These are phyloP conservation scores for Barnettozyma siamensis DNA, from an alignment of 805 yeast genomes.

Conservation along the genomic window DNA sequence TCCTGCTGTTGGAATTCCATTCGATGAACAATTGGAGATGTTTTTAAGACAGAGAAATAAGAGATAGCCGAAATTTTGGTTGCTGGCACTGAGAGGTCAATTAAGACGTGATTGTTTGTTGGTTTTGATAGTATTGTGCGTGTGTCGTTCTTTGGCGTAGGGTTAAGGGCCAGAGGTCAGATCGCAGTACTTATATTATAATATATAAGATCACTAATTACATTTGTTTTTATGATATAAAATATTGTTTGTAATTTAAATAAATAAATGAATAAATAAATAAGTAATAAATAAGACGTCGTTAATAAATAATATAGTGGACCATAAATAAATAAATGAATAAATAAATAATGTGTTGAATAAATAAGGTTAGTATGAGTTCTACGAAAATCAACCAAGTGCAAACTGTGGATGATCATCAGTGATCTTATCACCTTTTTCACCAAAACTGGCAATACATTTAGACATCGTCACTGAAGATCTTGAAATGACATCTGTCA, in stretches of 20 bases:
- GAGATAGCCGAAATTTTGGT: too few species aligned
- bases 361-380: constrained; percentile 2
- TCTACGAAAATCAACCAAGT: constrained; percentile 17
- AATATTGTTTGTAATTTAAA: neutral
- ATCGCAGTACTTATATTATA: too few species aligned
- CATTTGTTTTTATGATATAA: too few species aligned
- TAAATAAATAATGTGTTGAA: constrained; percentile 4
- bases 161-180: too few species aligned
- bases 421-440: constrained; percentile 52
- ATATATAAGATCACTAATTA: too few species aligned
- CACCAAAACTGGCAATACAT: constrained; percentile 69
- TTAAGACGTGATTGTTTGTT: too few species aligned
- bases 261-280: neutral
- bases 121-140: too few species aligned
- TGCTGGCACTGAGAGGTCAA: too few species aligned
- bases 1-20: neutral
- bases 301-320: constrained; percentile 3
- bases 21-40: neutral
- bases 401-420: constrained; percentile 35
- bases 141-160: too few species aligned
- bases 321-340: neutral
- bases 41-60: neutral
- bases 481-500: constrained; percentile 83
- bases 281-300: neutral
- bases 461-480: constrained; percentile 88